phyloP scores from a whole-genome alignment of 2,329 filamentous ascomycete genomes.

The Ilyonectria sp. region DNA sequence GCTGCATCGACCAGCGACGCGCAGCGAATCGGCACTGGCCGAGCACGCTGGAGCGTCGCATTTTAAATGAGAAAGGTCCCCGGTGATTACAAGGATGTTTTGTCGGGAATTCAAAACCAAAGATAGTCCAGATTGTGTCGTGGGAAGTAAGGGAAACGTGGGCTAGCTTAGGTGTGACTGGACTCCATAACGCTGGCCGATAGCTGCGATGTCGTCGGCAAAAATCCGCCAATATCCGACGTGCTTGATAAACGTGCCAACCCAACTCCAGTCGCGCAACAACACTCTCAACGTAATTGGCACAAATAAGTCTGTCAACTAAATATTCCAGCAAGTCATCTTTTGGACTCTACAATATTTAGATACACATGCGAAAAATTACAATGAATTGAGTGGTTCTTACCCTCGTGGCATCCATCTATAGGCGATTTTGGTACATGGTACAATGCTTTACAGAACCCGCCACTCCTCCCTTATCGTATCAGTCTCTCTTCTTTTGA shows the following conservation, averaged over 20 bases:
- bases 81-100: constrained; percentile 7
- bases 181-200: constrained; percentile 21
- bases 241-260: constrained; percentile 35
- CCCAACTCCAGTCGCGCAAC: constrained; percentile 22
- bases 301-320: not conserved
- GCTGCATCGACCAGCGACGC: constrained; percentile 38
- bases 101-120: not conserved
- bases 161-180: constrained; percentile 4
- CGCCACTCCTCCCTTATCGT: constrained; percentile 38
- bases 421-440: constrained; percentile 45
- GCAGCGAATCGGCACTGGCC: constrained; percentile 47
- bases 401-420: constrained; percentile 42
- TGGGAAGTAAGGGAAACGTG: constrained; percentile 9
- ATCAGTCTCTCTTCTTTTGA: constrained; percentile 24
- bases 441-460: constrained; percentile 45
- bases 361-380: constrained; percentile 13
- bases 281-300: not conserved
- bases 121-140: constrained; percentile 7
- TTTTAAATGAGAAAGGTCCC: constrained; percentile 21
- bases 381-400: constrained; percentile 50
- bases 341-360: not conserved
- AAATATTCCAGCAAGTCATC: not conserved
- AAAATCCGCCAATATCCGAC: constrained; percentile 44
- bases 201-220: constrained; percentile 39
- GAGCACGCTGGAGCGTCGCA: constrained; percentile 45